phyloP scores from a whole-genome alignment of 345 rosid species.

The Hibiscus tridactylites region DNA sequence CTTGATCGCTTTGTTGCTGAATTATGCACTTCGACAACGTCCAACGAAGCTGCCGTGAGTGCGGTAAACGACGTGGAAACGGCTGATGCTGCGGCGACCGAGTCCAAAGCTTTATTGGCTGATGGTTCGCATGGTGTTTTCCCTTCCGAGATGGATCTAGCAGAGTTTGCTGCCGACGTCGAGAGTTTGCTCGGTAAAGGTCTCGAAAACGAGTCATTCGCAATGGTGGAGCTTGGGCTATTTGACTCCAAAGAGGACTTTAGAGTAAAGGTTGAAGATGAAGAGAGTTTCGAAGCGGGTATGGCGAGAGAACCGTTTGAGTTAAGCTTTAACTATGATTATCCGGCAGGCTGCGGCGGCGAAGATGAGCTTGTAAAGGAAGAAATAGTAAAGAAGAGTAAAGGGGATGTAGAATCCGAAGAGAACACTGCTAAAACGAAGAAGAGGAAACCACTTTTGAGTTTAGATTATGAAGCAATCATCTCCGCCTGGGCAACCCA shows the following conservation, averaged over 20 bases:
- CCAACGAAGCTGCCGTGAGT: conserved; percentile 16
- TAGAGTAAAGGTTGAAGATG: conserved; percentile 44
- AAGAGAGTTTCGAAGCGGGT: conserved; percentile 13
- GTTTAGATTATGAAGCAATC: conserved; percentile 61
- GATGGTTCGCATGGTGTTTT: conserved; percentile 38
- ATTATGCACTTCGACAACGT: conserved; percentile 29
- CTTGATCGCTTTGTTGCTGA: conserved; percentile 55
- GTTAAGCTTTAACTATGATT: conserved; percentile 59
- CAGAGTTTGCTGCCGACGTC: conserved; percentile 81
- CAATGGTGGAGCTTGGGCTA: conserved; percentile 67
- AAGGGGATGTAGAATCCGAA: background rate
- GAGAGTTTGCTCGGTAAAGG: conserved; percentile 76
- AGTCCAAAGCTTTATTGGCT: conserved; percentile 6
- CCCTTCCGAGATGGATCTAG: conserved; percentile 79
- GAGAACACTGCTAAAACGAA: conserved; percentile 23
- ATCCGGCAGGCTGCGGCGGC: conserved; percentile 36
- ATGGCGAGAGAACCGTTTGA: conserved; percentile 44
- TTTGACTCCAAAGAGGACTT: conserved; percentile 24
- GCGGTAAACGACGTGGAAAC: background rate
- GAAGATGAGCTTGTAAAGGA: conserved; percentile 28
- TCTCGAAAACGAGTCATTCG: conserved; percentile 52
- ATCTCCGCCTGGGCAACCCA: conserved; percentile 63
- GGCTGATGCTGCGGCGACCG: conserved; percentile 1
- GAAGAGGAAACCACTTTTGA: conserved; percentile 42
- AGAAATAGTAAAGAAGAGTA: conserved; percentile 4